Conservation (phyloP, 2,329 filamentous ascomycete species). For the Aspergillus texensis region DNA sequence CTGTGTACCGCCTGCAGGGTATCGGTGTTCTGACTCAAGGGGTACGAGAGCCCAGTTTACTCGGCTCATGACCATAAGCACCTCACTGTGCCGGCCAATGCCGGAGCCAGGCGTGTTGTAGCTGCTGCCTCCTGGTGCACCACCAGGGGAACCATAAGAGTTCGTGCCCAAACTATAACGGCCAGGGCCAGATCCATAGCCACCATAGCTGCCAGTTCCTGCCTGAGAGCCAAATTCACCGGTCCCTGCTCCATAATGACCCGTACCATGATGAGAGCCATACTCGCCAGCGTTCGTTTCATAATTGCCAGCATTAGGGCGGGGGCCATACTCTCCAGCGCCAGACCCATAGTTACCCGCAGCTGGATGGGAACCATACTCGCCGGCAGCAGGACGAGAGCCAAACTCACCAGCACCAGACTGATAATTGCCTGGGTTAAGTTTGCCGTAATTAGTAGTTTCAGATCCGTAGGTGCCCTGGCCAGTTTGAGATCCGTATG, state of each 20-base stretch:
- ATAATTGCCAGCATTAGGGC: conserved; percentile 49
- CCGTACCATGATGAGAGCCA: conserved; percentile 46
- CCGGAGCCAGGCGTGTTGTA: conserved; percentile 11
- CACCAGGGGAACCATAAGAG: conserved; percentile 11
- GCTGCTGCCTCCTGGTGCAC: conserved; percentile 16
- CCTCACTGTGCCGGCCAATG: conserved; percentile 1
- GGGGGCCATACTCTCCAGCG: conserved; percentile 40
- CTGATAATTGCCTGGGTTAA: background rate
- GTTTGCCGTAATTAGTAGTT: background rate
- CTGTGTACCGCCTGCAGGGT: conserved; percentile 14
- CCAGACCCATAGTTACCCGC: background rate
- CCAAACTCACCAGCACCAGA: conserved; percentile 43
- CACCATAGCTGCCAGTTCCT: conserved; percentile 45
- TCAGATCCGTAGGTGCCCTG: conserved; percentile 17
- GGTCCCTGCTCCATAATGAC: conserved; percentile 14
- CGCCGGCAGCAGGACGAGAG: background rate
- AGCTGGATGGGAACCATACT: background rate
- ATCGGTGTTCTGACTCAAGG: conserved; percentile 11
- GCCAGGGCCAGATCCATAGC: conserved; percentile 29
- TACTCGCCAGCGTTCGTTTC: conserved; percentile 24
- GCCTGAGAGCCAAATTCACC: conserved; percentile 1
- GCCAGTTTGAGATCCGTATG: conserved; percentile 10
- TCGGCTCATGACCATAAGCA: conserved; percentile 11
- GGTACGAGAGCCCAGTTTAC: conserved; percentile 13
- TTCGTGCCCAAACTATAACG: conserved; percentile 20